phyloP scores from a whole-genome alignment of 495 filamentous ascomycete genomes.

The Annulohypoxylon bovei region DNA sequence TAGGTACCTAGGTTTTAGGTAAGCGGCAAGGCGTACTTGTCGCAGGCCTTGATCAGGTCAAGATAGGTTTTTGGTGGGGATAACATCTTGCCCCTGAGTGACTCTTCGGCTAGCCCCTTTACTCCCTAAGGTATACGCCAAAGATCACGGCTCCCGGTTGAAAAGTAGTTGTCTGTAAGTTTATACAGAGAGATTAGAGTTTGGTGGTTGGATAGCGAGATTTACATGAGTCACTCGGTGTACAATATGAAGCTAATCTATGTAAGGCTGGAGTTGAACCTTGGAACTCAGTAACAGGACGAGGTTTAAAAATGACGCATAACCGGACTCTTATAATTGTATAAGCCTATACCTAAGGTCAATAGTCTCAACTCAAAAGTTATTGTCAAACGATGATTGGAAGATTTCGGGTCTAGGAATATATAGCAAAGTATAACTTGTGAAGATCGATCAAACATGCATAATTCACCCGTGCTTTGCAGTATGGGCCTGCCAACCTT shows the following conservation, averaged over 20 bases:
- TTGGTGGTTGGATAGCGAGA: not conserved
- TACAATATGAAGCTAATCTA: not conserved
- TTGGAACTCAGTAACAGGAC: not conserved
- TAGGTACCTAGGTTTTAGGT: not conserved
- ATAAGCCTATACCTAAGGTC: not conserved
- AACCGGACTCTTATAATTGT: not conserved
- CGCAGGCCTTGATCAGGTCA: conserved; percentile 15
- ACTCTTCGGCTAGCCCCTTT: not conserved
- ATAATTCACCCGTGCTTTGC: conserved; percentile 21
- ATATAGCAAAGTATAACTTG: conserved; percentile 4
- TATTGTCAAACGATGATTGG: conserved; percentile 13
- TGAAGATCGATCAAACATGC: conserved; percentile 22
- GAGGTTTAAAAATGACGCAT: conserved; percentile 10
- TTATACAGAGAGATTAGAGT: not conserved
- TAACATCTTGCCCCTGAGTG: conserved; percentile 10
- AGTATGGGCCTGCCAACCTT: not conserved
- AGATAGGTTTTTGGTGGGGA: conserved; percentile 18
- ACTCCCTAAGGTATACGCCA: not conserved
- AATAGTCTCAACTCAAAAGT: not conserved
- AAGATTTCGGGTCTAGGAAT: not conserved
- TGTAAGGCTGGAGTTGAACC: not conserved
- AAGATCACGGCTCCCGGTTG: not conserved
- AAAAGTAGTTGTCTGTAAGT: not conserved
- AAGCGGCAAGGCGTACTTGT: conserved; percentile 5
- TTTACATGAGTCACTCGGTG: conserved; percentile 9